Conservation (phyloP, 495 filamentous ascomycete species). For the Penicillium longicatenatum region DNA sequence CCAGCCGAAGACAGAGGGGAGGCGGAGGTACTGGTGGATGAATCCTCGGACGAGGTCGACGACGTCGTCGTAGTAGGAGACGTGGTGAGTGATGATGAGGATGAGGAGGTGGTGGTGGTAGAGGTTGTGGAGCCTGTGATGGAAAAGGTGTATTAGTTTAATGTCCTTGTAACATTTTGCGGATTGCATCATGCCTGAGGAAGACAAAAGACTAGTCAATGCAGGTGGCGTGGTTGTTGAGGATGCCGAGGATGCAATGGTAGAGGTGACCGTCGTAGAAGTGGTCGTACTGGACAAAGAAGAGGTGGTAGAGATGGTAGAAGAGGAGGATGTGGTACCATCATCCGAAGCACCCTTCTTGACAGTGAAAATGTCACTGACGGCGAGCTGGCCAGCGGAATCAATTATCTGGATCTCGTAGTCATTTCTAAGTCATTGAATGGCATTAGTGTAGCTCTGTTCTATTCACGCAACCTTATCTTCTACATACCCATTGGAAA, state of each 20-base stretch:
- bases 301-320: constrained; percentile 10
- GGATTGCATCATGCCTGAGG: constrained; percentile 20
- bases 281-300: constrained; percentile 14
- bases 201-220: constrained; percentile 14
- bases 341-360: constrained; percentile 17
- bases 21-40: neutral
- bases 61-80: neutral
- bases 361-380: constrained; percentile 19
- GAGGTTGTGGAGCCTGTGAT: neutral
- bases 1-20: constrained; percentile 1
- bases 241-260: constrained; percentile 10
- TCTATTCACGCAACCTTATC: constrained; percentile 4
- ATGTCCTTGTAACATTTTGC: constrained; percentile 5
- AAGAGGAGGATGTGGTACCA: constrained; percentile 16
- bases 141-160: neutral
- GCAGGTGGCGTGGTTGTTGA: constrained; percentile 3
- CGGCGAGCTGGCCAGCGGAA: constrained; percentile 16
- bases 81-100: neutral
- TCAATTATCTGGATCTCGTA: constrained; percentile 22
- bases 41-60: neutral
- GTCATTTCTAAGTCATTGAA: constrained; percentile 12
- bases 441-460: constrained; percentile 12
- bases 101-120: neutral
- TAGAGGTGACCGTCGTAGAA: constrained; percentile 10
- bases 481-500: constrained; percentile 19